Percentiles rank a stretch among this genome's conserved stretches.
phyloP scores from a whole-genome alignment of 2,329 filamentous ascomycete species.

The Cercospora sp. region DNA sequence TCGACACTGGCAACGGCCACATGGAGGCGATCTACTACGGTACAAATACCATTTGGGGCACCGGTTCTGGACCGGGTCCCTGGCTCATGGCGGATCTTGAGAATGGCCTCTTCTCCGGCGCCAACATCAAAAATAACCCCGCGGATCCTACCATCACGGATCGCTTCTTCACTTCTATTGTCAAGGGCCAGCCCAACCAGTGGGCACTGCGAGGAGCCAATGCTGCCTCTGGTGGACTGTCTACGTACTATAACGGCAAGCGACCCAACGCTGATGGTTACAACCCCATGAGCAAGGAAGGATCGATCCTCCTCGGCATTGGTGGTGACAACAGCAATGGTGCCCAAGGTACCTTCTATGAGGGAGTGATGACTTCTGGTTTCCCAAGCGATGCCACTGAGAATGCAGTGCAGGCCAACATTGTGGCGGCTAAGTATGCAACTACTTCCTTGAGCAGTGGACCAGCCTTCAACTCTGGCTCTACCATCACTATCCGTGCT shows the following conservation, averaged over 20 bases:
- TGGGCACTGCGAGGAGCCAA: conserved; percentile 64
- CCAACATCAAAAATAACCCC: conserved; percentile 49
- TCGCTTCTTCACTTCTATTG: conserved; percentile 58
- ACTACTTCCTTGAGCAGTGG: conserved; percentile 52
- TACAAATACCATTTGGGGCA: conserved; percentile 55
- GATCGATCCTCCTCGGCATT: conserved; percentile 67
- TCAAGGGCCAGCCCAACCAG: conserved; percentile 58
- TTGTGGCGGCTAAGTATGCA: conserved; percentile 61
- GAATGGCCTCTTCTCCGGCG: conserved; percentile 64
- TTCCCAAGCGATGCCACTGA: conserved; percentile 63
- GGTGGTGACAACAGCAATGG: conserved; percentile 65
- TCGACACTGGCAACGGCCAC: conserved; percentile 59
- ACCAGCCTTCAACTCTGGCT: conserved; percentile 50
- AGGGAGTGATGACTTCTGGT: conserved; percentile 64
- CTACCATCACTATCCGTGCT: conserved; percentile 55
- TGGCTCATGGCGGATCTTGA: conserved; percentile 72
- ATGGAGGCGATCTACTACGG: conserved; percentile 72
- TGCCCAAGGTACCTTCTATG: conserved; percentile 57
- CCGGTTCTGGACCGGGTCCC: conserved; percentile 59
- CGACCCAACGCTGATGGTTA: conserved; percentile 56
- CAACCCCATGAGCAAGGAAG: conserved; percentile 64
- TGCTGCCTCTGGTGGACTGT: conserved; percentile 55
- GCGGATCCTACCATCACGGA: conserved; percentile 54
- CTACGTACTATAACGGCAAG: conserved; percentile 60
- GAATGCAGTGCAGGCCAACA: conserved; percentile 52